Evolutionary conservation across 2,329 filamentous ascomycete species (phyloP).

Genomic region (Aspergillus uvarum): DNA sequence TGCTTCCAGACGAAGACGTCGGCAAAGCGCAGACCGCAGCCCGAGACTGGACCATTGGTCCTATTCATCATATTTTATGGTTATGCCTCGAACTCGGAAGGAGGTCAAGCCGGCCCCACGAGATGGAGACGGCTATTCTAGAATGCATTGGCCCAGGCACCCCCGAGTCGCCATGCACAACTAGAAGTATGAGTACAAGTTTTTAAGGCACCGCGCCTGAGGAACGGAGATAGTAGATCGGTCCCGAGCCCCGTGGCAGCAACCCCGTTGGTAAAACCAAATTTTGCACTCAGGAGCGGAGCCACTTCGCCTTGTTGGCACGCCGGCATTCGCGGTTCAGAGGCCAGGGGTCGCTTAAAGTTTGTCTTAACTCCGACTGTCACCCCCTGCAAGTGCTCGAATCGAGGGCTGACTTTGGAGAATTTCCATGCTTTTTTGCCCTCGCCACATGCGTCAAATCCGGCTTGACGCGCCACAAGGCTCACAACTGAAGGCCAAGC

Average conservation of each 20-base stretch:
- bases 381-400: background rate
- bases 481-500: background rate
- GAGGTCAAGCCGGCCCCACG: background rate
- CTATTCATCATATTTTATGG: background rate
- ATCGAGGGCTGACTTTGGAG: background rate
- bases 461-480: background rate
- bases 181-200: too few species aligned
- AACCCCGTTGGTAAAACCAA: background rate
- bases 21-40: background rate
- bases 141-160: background rate
- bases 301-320: background rate
- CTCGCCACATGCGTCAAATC: background rate
- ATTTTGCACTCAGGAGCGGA: background rate
- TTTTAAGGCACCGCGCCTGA: background rate
- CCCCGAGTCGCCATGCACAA: too few species aligned
- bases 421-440: background rate
- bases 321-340: background rate
- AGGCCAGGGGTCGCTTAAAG: background rate
- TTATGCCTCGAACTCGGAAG: background rate
- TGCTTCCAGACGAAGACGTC: background rate
- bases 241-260: background rate
- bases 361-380: background rate
- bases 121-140: background rate
- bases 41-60: background rate
- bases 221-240: background rate